A percentile compares a stretch with the other conserved stretches of the same genome.
Conservation (phyloP, 2,329 filamentous ascomycete species). For the Sporothrix curviconia region DNA sequence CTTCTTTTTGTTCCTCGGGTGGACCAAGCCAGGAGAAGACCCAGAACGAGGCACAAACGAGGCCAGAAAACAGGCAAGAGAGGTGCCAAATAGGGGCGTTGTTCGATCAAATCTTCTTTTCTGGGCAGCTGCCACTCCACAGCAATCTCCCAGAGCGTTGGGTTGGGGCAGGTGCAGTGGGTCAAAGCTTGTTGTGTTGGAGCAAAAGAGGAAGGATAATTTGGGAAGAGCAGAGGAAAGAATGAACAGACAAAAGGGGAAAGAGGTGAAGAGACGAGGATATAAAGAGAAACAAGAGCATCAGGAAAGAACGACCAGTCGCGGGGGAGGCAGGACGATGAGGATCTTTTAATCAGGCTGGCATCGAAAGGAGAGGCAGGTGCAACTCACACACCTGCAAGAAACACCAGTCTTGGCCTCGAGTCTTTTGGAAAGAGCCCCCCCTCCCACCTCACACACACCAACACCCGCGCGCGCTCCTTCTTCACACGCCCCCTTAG, state of each 20-base stretch:
- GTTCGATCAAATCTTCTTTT: constrained; percentile 9
- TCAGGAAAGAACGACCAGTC: not conserved
- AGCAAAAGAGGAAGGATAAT: not conserved
- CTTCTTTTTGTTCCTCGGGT: not conserved
- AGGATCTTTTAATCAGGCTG: constrained; percentile 8
- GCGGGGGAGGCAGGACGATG: constrained; percentile 1
- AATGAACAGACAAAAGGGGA: not conserved
- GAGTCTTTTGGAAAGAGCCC: not conserved
- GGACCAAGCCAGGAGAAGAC: not conserved
- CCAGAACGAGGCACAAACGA: not conserved
- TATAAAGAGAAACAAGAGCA: not conserved
- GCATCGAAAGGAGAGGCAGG: not conserved
- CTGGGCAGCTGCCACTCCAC: constrained; percentile 3
- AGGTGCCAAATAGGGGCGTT: not conserved
- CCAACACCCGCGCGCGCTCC: not conserved
- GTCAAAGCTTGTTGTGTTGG: not conserved
- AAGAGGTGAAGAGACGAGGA: not conserved
- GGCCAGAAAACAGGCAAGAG: not conserved
- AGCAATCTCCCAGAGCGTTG: constrained; percentile 7
- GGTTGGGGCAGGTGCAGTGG: constrained; percentile 2
- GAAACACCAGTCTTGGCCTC: not conserved
- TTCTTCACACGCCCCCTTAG: too few relatives aligned
- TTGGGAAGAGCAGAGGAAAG: not conserved
- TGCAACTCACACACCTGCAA: not conserved
- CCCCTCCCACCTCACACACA: not conserved